These are phyloP conservation scores for Pseudocercospora crystallina DNA, from an alignment of 2,329 filamentous ascomycete genomes.

Conservation along the genomic window DNA sequence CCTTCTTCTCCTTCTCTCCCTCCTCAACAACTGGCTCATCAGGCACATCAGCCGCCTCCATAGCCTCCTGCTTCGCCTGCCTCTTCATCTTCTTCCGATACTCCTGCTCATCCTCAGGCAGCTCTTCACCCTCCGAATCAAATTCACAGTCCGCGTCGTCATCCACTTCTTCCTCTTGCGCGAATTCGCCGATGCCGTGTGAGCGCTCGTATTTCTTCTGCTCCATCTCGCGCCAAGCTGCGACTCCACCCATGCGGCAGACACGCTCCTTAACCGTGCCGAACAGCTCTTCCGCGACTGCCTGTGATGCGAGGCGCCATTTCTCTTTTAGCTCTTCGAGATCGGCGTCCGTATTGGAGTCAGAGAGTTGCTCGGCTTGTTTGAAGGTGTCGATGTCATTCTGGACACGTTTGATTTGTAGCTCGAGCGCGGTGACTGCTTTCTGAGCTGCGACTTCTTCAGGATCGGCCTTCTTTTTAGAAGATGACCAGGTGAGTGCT, in stretches of 20 bases:
- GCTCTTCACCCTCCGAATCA: constrained; percentile 35
- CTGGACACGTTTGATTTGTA: constrained; percentile 41
- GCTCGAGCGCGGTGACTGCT: constrained; percentile 27
- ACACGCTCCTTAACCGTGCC: constrained; percentile 59
- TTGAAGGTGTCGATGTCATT: constrained; percentile 52
- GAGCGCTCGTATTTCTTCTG: constrained; percentile 33
- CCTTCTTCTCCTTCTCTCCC: constrained; percentile 39
- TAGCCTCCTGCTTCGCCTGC: constrained; percentile 51
- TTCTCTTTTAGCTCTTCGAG: constrained; percentile 57
- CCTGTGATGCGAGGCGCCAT: constrained; percentile 62
- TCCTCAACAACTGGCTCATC: constrained; percentile 38
- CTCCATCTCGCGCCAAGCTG: constrained; percentile 48
- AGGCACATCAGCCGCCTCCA: constrained; percentile 33
- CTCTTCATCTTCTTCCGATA: constrained; percentile 51
- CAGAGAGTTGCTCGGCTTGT: constrained; percentile 56
- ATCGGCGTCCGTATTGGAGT: constrained; percentile 51
- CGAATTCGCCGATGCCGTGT: constrained; percentile 31
- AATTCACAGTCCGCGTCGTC: constrained; percentile 39
- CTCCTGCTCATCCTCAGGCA: constrained; percentile 41
- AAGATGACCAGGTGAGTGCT: constrained; percentile 26
- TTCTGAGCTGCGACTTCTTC: constrained; percentile 28
- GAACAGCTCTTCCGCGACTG: constrained; percentile 69
- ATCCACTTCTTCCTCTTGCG: constrained; percentile 34
- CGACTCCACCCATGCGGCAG: constrained; percentile 62
- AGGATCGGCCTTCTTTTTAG: constrained; percentile 23